Conservation (phyloP, 768 basidiomycete genomes). For the Plicaturopsis crispa region DNA sequence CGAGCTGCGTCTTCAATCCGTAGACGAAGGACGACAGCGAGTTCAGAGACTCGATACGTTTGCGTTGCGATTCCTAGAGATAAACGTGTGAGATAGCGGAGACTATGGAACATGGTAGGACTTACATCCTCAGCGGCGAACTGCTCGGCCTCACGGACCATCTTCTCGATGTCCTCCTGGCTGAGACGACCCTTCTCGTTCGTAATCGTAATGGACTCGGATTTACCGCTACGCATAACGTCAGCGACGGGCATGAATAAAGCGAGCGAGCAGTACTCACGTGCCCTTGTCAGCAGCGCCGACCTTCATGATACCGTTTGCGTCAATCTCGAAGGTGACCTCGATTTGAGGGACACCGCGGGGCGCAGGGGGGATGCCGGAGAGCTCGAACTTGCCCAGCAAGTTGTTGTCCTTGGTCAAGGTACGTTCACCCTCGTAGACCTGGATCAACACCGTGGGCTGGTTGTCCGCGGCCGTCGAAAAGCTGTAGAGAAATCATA, state of each 20-base stretch:
- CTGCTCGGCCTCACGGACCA: slow-evolving; percentile 92
- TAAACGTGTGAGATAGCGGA: no score
- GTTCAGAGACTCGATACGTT: slow-evolving; percentile 83
- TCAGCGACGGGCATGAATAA: not conserved
- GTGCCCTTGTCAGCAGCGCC: slow-evolving; percentile 91
- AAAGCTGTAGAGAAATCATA: slow-evolving; percentile 34
- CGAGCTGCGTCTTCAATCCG: slow-evolving; percentile 81
- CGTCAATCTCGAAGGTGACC: slow-evolving; percentile 93
- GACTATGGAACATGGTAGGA: no score
- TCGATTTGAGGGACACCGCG: slow-evolving; percentile 97
- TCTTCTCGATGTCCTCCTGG: slow-evolving; percentile 90
- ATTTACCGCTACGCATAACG: slow-evolving; percentile 56
- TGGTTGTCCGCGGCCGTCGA: slow-evolving; percentile 87
- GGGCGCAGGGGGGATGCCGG: slow-evolving; percentile 87
- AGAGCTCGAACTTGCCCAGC: slow-evolving; percentile 94
- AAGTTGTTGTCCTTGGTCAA: slow-evolving; percentile 98
- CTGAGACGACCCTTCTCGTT: slow-evolving; percentile 92
- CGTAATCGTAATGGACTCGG: slow-evolving; percentile 86
- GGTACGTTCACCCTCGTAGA: slow-evolving; percentile 95
- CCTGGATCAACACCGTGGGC: slow-evolving; percentile 94
- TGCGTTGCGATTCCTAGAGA: slow-evolving; percentile 67
- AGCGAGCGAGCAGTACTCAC: slow-evolving; percentile 29
- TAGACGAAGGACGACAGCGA: slow-evolving; percentile 76
- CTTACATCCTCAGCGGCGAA: slow-evolving; percentile 80
- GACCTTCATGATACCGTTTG: slow-evolving; percentile 95